Percentiles rank a stretch among this genome's conserved stretches.
Evolutionary conservation across 305 asterid species (phyloP).

Genomic region (Euphrasia arctica): DNA sequence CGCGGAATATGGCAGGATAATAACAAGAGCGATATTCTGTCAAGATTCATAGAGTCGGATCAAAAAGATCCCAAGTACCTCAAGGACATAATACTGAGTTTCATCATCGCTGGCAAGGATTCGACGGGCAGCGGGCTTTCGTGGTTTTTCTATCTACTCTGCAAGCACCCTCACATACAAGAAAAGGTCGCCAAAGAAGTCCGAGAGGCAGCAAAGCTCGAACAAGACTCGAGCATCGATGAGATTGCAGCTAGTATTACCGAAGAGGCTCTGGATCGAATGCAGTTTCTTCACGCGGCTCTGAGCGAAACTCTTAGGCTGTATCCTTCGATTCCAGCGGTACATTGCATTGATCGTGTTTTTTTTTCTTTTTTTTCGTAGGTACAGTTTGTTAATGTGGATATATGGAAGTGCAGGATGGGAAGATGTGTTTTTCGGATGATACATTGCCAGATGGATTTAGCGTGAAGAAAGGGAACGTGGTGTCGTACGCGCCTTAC

Average conservation of each 20-base stretch:
- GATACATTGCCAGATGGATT: constrained; percentile 70
- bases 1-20: constrained; percentile 38
- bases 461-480: constrained; percentile 52
- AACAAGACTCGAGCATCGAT: constrained; percentile 25
- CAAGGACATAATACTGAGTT: constrained; percentile 70
- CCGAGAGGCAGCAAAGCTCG: constrained; percentile 28
- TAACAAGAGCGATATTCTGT: constrained; percentile 49
- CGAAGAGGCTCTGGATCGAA: constrained; percentile 54
- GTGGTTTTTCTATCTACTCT: constrained; percentile 71
- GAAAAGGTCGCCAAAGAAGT: constrained; percentile 46
- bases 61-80: constrained; percentile 69
- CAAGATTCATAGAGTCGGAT: constrained; percentile 41
- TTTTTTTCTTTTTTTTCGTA: too few species aligned
- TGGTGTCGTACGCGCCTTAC: constrained; percentile 50
- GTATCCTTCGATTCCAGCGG: constrained; percentile 58
- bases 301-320: constrained; percentile 64
- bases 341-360: too few species aligned
- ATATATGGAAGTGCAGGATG: too few species aligned
- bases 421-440: constrained; percentile 61
- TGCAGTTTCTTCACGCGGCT: constrained; percentile 70
- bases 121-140: constrained; percentile 74
- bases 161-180: constrained; percentile 62
- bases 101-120: constrained; percentile 81
- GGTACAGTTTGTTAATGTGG: too few species aligned
- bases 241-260: constrained; percentile 41